Base-by-base conservation (phyloP, 2,329 filamentous ascomycete genomes). In the Fusarium beomiforme region DNA sequence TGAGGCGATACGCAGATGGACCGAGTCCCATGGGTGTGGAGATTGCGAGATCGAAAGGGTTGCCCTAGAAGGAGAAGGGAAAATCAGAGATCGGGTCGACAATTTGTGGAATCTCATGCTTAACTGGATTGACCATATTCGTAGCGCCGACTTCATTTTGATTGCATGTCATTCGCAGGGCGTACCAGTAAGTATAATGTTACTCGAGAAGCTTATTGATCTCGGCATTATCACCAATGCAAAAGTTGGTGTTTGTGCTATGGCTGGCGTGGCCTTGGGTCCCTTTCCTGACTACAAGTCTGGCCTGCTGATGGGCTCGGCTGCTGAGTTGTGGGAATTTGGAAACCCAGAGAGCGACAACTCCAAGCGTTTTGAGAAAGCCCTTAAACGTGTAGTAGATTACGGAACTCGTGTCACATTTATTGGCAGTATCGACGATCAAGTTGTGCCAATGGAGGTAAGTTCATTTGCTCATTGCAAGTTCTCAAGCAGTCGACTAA, bases 81-180 rank as follows among this genome's bases (percentile, higher is more conserved):
- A 93, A 79, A 96, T 99, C 49, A 88, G 88, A 5, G 95, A 98
- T 69, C 89, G 96, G 10, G 94, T 98, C 2, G 93, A 97, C 67
- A 93, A 97, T 41, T 83, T 99, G 10, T 99, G 96, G 96, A 97
- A 95, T 80, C 86, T 98, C 13, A 85, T 99, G 59, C 86, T 98
- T 31, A 98, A 98, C 79, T 97, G 94, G 93, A 93, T 98, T 71
- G 94, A 97, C 39, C 91, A 95, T 70, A 92, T 99, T 34, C 90
- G 93, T 55, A 88, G 88, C 57, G 95, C 96, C 0, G 96, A 99
- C 80, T 91, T 98, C 67, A 91, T 99, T 43, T 81, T 99, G 41
- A 84, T 99, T n/a, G 94, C 94, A 5, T 97, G 94, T 66, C 96
- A 99, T 80, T 97, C 94, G 5, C 96, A 99, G 80, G 96, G 96